phyloP scores from a whole-genome alignment of 495 filamentous ascomycete species.

The Terfezia claveryi region DNA sequence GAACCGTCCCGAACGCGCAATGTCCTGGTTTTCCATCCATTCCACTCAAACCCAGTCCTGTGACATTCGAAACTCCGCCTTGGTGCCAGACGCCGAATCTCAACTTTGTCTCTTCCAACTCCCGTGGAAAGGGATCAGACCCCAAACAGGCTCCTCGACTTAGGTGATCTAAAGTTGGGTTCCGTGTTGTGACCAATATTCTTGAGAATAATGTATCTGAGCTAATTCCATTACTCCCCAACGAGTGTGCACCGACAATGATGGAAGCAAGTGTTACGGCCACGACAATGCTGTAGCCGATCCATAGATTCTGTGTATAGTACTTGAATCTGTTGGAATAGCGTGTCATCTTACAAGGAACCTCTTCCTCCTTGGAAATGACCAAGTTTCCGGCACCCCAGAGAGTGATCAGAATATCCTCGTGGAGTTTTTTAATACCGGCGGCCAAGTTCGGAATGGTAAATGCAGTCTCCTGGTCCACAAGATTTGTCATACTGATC shows the following conservation, averaged over 20 bases:
- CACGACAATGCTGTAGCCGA: slow-evolving; percentile 22
- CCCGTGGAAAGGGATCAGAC: slow-evolving; percentile 22
- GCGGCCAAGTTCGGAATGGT: slow-evolving; percentile 12
- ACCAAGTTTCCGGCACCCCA: slow-evolving; percentile 20
- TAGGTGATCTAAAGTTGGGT: slow-evolving; percentile 20
- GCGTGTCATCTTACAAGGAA: slow-evolving; percentile 13
- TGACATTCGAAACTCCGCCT: not conserved
- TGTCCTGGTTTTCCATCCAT: not conserved
- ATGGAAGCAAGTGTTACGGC: slow-evolving; percentile 14
- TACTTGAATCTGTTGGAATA: slow-evolving; percentile 20
- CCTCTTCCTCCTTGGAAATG: slow-evolving; percentile 7
- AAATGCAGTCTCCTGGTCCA: slow-evolving; percentile 15
- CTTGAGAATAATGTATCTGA: slow-evolving; percentile 24
- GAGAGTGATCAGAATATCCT: slow-evolving; percentile 23
- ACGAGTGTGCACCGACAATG: slow-evolving; percentile 17
- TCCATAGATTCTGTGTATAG: slow-evolving; percentile 18
- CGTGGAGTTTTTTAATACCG: slow-evolving; percentile 14
- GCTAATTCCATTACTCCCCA: slow-evolving; percentile 20
- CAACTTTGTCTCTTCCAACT: slow-evolving; percentile 18
- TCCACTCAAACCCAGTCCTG: not conserved
- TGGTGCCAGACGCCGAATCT: slow-evolving; percentile 19
- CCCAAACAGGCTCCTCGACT: slow-evolving; percentile 22
- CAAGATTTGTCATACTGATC: slow-evolving; percentile 20
- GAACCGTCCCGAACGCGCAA: not conserved
- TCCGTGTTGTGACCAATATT: slow-evolving; percentile 24